These are phyloP conservation scores for Pseudopyricularia cyperi DNA, from an alignment of 2,329 filamentous ascomycete genomes.

Conservation along the genomic window DNA sequence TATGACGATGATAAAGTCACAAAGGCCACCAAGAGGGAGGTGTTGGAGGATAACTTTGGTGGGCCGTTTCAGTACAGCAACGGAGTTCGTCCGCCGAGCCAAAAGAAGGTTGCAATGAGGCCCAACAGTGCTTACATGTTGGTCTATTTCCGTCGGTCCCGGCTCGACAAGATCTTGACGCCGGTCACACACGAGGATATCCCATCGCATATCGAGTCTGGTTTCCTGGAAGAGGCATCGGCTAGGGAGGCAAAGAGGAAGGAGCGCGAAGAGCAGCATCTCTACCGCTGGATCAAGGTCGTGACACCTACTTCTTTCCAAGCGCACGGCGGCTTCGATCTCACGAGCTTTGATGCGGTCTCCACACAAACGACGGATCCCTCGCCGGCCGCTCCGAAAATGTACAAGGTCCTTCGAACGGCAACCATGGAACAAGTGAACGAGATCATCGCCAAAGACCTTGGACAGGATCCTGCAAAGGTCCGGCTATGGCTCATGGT, in stretches of 20 bases:
- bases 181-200: slow-evolving; percentile 66
- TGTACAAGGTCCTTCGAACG: slow-evolving; percentile 62
- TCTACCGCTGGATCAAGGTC: slow-evolving; percentile 77
- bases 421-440: slow-evolving; percentile 67
- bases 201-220: slow-evolving; percentile 65
- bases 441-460: slow-evolving; percentile 55
- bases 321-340: slow-evolving; percentile 70
- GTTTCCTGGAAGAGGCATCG: slow-evolving; percentile 71
- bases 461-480: slow-evolving; percentile 51
- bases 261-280: slow-evolving; percentile 85
- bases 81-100: slow-evolving; percentile 30
- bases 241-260: slow-evolving; percentile 65
- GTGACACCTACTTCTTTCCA: slow-evolving; percentile 73
- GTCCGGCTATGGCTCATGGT: slow-evolving; percentile 95
- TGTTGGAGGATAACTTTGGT: slow-evolving; percentile 92
- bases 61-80: slow-evolving; percentile 58
- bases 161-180: slow-evolving; percentile 69
- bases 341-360: slow-evolving; percentile 54
- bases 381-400: slow-evolving; percentile 56
- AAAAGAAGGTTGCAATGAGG: slow-evolving; percentile 45
- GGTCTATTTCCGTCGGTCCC: slow-evolving; percentile 86
- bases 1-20: slow-evolving; percentile 97
- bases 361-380: slow-evolving; percentile 24
- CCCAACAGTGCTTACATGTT: slow-evolving; percentile 94
- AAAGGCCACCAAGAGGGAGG: slow-evolving; percentile 81